Evolutionary conservation across 2,329 filamentous ascomycete genomes (phyloP).

Genomic region (Rhynchosporium secalis): DNA sequence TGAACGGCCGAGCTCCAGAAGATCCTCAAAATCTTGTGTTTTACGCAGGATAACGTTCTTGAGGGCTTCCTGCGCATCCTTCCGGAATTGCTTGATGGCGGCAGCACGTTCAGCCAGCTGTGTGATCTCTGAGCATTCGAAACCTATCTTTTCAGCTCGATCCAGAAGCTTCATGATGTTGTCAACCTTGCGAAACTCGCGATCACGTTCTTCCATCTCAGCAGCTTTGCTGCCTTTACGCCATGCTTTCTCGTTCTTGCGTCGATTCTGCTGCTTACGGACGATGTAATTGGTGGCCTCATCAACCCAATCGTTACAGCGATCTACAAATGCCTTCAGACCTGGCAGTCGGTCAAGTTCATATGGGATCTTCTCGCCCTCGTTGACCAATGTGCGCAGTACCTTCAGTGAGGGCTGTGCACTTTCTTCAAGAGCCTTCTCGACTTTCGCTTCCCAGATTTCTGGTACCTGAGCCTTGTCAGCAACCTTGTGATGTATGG

Average conservation of each 20-base stretch:
- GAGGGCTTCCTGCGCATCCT: slow-evolving; percentile 69
- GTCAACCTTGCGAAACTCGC: slow-evolving; percentile 82
- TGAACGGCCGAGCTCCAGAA: slow-evolving; percentile 83
- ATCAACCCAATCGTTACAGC: slow-evolving; percentile 97
- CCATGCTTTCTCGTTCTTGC: slow-evolving; percentile 89
- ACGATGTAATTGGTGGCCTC: slow-evolving; percentile 96
- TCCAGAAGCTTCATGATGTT: slow-evolving; percentile 84
- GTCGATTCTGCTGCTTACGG: slow-evolving; percentile 94
- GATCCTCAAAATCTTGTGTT: slow-evolving; percentile 77
- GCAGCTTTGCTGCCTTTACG: slow-evolving; percentile 73
- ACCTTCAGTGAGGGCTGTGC: slow-evolving; percentile 82
- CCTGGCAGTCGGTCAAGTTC: slow-evolving; percentile 79
- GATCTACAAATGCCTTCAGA: slow-evolving; percentile 86
- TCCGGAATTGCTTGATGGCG: slow-evolving; percentile 81
- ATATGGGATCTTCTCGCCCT: slow-evolving; percentile 95
- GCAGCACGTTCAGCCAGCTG: slow-evolving; percentile 83
- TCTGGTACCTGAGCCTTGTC: slow-evolving; percentile 88
- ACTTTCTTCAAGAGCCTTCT: slow-evolving; percentile 80
- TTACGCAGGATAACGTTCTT: slow-evolving; percentile 63
- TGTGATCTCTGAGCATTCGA: slow-evolving; percentile 88
- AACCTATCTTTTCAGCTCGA: slow-evolving; percentile 83
- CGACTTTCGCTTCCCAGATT: slow-evolving; percentile 86
- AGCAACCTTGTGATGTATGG: slow-evolving; percentile 70
- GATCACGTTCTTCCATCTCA: slow-evolving; percentile 80
- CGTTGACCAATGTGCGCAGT: slow-evolving; percentile 78